Conservation (phyloP, 2,329 filamentous ascomycete genomes). For the Aspergillus sp. region DNA sequence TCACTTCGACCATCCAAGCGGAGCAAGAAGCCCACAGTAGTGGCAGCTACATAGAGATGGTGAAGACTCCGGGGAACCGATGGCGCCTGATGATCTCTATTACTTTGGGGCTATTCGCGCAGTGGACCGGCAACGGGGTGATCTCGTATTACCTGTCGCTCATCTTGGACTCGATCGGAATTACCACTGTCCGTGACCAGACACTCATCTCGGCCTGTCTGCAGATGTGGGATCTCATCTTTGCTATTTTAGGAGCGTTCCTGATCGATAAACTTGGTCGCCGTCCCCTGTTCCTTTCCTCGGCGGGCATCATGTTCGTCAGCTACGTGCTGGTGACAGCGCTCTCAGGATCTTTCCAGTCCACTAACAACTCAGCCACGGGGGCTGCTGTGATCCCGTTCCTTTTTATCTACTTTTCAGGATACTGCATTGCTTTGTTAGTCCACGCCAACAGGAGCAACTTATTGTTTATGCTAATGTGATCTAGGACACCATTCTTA, state of each 20-base stretch:
- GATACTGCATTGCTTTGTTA: constrained; percentile 29
- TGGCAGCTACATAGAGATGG: constrained; percentile 23
- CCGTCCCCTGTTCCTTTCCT: constrained; percentile 23
- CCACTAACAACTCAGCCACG: constrained; percentile 10
- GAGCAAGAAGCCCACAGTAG: constrained; percentile 19
- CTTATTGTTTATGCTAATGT: neutral
- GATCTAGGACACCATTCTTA: constrained; percentile 22
- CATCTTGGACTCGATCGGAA: constrained; percentile 23
- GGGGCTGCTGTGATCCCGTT: constrained; percentile 33
- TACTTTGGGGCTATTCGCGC: constrained; percentile 16
- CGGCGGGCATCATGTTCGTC: constrained; percentile 23
- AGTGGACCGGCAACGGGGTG: constrained; percentile 33
- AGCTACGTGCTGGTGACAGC: constrained; percentile 26
- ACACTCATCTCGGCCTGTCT: constrained; percentile 19
- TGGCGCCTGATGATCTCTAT: constrained; percentile 19
- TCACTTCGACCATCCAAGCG: constrained; percentile 17
- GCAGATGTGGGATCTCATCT: constrained; percentile 30
- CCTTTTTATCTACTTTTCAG: constrained; percentile 32
- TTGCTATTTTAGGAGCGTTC: constrained; percentile 21
- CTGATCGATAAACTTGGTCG: constrained; percentile 24
- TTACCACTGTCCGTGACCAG: constrained; percentile 21
- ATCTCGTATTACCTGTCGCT: constrained; percentile 23
- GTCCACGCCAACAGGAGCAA: neutral
- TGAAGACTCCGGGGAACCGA: constrained; percentile 16
- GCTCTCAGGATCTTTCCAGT: constrained; percentile 26